These are phyloP conservation scores for Aureobasidium mangrovei DNA, from an alignment of 2,329 filamentous ascomycete genomes.

Conservation along the genomic window DNA sequence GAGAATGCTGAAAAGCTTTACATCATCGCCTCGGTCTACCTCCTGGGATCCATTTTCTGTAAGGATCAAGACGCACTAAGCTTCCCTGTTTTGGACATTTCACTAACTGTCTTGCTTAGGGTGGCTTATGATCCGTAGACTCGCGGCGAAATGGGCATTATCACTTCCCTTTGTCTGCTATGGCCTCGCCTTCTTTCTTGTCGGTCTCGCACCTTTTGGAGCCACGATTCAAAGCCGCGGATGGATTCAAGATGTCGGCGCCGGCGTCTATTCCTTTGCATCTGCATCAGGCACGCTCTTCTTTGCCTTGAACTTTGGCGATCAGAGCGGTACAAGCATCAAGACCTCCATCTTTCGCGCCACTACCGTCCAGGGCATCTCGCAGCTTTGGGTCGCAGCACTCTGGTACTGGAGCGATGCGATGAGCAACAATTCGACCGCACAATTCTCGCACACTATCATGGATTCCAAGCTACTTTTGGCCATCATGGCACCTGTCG, in stretches of 20 bases:
- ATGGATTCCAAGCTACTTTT: constrained; percentile 23
- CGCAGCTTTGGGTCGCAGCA: constrained; percentile 55
- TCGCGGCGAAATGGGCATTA: constrained; percentile 49
- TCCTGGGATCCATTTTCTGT: constrained; percentile 49
- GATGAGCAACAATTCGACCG: constrained; percentile 34
- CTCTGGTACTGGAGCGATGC: constrained; percentile 59
- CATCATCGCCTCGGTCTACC: constrained; percentile 51
- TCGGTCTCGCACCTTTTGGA: constrained; percentile 52
- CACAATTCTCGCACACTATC: constrained; percentile 19
- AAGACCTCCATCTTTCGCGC: constrained; percentile 59
- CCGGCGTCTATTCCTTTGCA: constrained; percentile 52
- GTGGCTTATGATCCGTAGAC: constrained; percentile 53
- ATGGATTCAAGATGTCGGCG: constrained; percentile 53
- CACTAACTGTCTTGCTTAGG: constrained; percentile 21
- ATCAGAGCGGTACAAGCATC: constrained; percentile 44
- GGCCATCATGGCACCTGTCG: constrained; percentile 51
- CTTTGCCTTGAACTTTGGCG: constrained; percentile 58
- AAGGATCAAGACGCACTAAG: no score
- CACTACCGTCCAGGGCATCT: constrained; percentile 56
- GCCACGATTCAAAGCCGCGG: constrained; percentile 31
- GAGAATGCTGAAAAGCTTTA: constrained; percentile 53
- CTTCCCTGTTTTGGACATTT: no score
- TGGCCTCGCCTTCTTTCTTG: constrained; percentile 52
- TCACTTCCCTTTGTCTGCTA: constrained; percentile 55
- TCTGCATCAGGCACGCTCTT: constrained; percentile 56